phyloP scores from a whole-genome alignment of 306 rosid genomes.

The Rosa rugosa region DNA sequence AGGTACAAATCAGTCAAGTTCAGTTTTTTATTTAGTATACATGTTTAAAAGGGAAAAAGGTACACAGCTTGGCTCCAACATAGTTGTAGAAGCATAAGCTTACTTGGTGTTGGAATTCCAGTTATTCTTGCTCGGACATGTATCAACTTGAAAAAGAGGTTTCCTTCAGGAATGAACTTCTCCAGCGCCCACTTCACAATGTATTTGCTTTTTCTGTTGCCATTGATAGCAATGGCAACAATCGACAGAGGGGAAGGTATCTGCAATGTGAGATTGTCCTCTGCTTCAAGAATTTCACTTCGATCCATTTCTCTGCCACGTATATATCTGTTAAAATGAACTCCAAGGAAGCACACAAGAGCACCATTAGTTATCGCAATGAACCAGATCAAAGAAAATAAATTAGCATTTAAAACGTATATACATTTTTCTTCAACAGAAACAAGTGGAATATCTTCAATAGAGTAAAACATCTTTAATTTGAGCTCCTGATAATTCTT shows the following conservation, averaged over 20 bases:
- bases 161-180: constrained; percentile 78
- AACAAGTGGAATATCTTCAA: not conserved
- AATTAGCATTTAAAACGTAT: not conserved
- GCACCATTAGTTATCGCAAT: constrained; percentile 1
- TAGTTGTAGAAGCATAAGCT: constrained; percentile 30
- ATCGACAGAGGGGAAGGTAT: constrained; percentile 33
- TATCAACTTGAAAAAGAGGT: constrained; percentile 57
- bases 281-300: constrained; percentile 26
- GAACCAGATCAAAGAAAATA: not conserved
- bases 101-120: constrained; percentile 82
- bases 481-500: not conserved
- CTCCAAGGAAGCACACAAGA: constrained; percentile 15
- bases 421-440: not conserved
- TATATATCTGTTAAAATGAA: constrained; percentile 2
- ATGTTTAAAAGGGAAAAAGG: not conserved
- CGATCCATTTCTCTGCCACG: constrained; percentile 42
- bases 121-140: constrained; percentile 63
- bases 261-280: constrained; percentile 21
- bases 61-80: not conserved
- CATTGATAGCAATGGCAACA: constrained; percentile 83
- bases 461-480: not conserved
- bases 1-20: not conserved
- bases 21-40: not conserved
- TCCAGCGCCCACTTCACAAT: constrained; percentile 78
- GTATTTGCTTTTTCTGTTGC: constrained; percentile 70